Evolutionary conservation across 805 yeast species (phyloP), one percentile per base, ranked within the genome.

Genomic region (Candida germanica): DNA sequence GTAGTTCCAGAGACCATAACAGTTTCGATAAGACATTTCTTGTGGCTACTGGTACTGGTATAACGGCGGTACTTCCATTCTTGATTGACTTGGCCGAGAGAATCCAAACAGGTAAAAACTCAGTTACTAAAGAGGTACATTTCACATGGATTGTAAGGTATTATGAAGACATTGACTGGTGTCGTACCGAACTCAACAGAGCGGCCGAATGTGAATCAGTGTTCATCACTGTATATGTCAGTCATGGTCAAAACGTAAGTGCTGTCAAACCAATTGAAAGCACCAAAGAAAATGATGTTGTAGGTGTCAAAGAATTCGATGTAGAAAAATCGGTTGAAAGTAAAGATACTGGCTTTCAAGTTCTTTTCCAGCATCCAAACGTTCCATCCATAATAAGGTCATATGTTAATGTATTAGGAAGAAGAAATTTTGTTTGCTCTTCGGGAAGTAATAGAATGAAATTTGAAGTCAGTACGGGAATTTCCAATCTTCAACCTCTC

Each of bases 21-120:
- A 52, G 72, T 1, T 77, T 77, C 48, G 71, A 71, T 29, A 62
- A 67, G 29, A 53, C 71, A 6, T 49, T 59, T 7, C 47, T 75
- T 16, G 13, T 73, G 2, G 56, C 75, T 15, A 56, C 75, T 1
- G 83, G 83, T 3, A 64, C 73, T 30, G 82, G 83, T 26, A 64
- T 76, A 11, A 62, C 79, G 3, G 75, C 72, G 0, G 61, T 73
- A 1, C 39, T 73, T 14, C 76, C 81, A 8, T 74, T 69, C 40
- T 46, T 71, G 31, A 43, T 51, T 1, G 45, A 46, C 17, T 38
- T 60, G 17, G 44, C 54, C 4, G 56, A 40, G 40, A 50, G 40
- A 38, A 47, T 33, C 25, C 31, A 40, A 15, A 7, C 20, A 7
- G 45, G 44, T 6, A 29, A 29, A 6, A 38, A 41, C 27, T 45